These are phyloP conservation scores for Aschersonia sp. DNA, from an alignment of 2,329 filamentous ascomycete species.

Conservation along the genomic window DNA sequence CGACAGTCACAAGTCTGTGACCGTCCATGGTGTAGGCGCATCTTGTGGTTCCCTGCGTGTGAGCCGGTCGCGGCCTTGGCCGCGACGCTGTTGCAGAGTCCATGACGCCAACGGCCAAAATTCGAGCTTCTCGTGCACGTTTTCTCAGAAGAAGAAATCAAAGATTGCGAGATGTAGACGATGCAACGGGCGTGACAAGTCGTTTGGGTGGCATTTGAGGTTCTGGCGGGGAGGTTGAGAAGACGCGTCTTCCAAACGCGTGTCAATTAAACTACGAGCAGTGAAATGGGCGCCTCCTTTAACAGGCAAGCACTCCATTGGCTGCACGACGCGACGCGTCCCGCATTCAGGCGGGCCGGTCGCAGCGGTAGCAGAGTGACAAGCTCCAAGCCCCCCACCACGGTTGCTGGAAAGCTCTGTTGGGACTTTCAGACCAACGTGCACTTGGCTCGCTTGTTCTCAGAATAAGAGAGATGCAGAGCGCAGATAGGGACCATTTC, in stretches of 20 bases:
- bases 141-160: background rate
- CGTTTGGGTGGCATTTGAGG: background rate
- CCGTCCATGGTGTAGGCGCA: constrained; percentile 86
- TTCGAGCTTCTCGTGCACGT: background rate
- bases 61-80: constrained; percentile 50
- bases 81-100: constrained; percentile 22
- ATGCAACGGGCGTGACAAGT: background rate
- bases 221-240: background rate
- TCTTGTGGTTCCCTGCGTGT: constrained; percentile 77
- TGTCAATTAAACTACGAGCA: constrained; percentile 9
- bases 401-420: no score
- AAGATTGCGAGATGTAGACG: background rate
- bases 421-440: no score
- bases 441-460: no score
- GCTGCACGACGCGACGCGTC: no score
- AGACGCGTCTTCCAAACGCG: constrained; percentile 28
- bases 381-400: no score
- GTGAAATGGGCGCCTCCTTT: no score
- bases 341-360: no score
- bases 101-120: constrained; percentile 8
- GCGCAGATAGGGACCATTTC: constrained; percentile 65
- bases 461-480: constrained; percentile 41
- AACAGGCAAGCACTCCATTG: no score
- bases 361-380: no score
- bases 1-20: constrained; percentile 74